A percentile compares a stretch with the other conserved stretches of the same genome.
Conservation (phyloP, 352 stramenopile genomes). For the Pythium myriotylum region DNA sequence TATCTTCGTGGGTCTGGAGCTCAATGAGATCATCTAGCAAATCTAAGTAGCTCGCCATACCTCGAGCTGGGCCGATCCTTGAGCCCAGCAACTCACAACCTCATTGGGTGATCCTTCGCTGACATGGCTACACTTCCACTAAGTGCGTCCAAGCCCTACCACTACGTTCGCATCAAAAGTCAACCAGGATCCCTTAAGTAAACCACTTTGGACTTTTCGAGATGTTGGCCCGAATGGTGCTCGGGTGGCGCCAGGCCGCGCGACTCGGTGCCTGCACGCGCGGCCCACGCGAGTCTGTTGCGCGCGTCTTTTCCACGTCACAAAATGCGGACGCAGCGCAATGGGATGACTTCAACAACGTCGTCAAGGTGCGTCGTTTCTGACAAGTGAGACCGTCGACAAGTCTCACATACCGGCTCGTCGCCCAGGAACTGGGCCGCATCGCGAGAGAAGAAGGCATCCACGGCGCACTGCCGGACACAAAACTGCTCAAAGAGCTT, state of each 20-base stretch:
- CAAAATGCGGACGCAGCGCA: not conserved
- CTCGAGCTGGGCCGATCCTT: not conserved
- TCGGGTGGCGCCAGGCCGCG: conserved; percentile 5
- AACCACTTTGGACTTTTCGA: not conserved
- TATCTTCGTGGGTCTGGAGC: conserved; percentile 8
- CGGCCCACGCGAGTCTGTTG: not conserved
- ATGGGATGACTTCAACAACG: conserved; percentile 66
- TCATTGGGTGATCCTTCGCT: too few species aligned
- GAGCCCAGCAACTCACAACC: not conserved
- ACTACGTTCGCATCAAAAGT: conserved; percentile 10
- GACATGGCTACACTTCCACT: not conserved
- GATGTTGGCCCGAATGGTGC: conserved; percentile 8
- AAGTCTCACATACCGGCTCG: not conserved
- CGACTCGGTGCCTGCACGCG: not conserved
- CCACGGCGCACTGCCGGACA: conserved; percentile 53
- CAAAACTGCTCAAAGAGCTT: conserved; percentile 69
- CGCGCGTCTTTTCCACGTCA: conserved; percentile 4
- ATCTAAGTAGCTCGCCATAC: conserved; percentile 33
- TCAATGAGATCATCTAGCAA: conserved; percentile 57
- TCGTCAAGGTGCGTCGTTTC: conserved; percentile 51
- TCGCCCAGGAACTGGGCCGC: conserved; percentile 56
- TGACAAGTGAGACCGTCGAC: not conserved
- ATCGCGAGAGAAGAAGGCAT: conserved; percentile 55
- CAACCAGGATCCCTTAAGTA: not conserved
- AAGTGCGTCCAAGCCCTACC: too few species aligned